These are phyloP conservation scores for Kappamyces sp. DNA, from an alignment of 192 early-diverging fungal genomes.

Conservation along the genomic window DNA sequence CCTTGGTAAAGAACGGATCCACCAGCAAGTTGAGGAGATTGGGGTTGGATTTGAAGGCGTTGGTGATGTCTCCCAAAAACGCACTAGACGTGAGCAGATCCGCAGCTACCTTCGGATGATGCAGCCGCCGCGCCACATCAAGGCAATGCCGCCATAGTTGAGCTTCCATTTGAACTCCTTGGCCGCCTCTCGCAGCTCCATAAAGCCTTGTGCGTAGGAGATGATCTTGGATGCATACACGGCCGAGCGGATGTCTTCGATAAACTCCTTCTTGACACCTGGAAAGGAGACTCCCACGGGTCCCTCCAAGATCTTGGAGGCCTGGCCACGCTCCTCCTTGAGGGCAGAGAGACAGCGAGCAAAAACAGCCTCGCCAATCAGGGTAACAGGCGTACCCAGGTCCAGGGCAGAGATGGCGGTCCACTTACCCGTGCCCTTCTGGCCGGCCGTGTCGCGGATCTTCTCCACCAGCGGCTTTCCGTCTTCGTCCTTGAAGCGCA, in stretches of 20 bases:
- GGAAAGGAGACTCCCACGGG: constrained; percentile 62
- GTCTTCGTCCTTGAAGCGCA: constrained; percentile 88
- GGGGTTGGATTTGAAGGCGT: constrained; percentile 85
- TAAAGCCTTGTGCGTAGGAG: constrained; percentile 98
- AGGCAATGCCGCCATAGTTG: constrained; percentile 94
- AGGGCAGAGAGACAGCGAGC: constrained; percentile 92
- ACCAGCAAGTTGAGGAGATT: constrained; percentile 86
- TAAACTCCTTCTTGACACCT: constrained; percentile 84
- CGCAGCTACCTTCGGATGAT: constrained; percentile 76
- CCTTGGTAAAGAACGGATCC: constrained; percentile 94
- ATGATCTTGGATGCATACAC: constrained; percentile 98
- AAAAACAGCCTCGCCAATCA: constrained; percentile 98
- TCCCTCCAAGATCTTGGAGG: constrained; percentile 78
- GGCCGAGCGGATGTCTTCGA: constrained; percentile 85
- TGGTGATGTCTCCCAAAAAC: constrained; percentile 96
- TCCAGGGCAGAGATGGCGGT: constrained; percentile 94
- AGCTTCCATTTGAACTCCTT: constrained; percentile 89
- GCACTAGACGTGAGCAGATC: constrained; percentile 32
- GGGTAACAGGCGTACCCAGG: constrained; percentile 91
- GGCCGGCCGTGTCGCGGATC: constrained; percentile 94
- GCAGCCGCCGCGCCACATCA: constrained; percentile 99
- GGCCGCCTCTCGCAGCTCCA: constrained; percentile 95
- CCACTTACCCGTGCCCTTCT: constrained; percentile 99
- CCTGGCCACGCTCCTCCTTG: constrained; percentile 91
- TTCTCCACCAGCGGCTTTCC: constrained; percentile 83